phyloP scores from a whole-genome alignment of 2,329 filamentous ascomycete genomes.

The Beauveria scarabaeidicola region DNA sequence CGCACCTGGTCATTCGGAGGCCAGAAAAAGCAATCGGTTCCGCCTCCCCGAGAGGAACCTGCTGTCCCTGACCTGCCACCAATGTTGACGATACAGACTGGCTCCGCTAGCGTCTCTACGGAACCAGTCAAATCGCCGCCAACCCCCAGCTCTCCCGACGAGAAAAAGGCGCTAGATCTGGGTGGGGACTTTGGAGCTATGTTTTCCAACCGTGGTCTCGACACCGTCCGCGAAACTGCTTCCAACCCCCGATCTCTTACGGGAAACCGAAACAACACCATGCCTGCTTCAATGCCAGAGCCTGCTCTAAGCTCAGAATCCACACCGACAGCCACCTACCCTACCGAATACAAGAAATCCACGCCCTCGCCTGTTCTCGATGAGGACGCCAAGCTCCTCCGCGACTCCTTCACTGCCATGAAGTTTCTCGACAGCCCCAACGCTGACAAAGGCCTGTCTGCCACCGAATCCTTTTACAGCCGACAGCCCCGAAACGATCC shows the following conservation, averaged over 20 bases:
- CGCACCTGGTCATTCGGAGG: constrained; percentile 53
- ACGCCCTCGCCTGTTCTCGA: constrained; percentile 34
- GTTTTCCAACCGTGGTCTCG: constrained; percentile 41
- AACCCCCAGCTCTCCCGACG: constrained; percentile 45
- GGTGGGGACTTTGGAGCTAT: constrained; percentile 51
- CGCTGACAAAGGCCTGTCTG: constrained; percentile 6
- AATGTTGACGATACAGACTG: constrained; percentile 23
- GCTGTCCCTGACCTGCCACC: constrained; percentile 29
- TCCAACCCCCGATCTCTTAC: constrained; percentile 37
- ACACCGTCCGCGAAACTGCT: constrained; percentile 35
- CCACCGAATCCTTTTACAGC: constrained; percentile 12
- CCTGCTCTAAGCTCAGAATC: constrained; percentile 26
- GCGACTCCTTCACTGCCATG: constrained; percentile 43
- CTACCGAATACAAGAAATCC: constrained; percentile 33
- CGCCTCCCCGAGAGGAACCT: constrained; percentile 21
- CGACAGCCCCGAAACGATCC: constrained; percentile 13
- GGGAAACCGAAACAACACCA: constrained; percentile 32
- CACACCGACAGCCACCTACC: constrained; percentile 29
- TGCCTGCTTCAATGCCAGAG: constrained; percentile 32
- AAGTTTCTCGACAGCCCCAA: constrained; percentile 31
- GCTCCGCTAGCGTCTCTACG: constrained; percentile 1
- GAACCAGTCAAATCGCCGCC: constrained; percentile 33
- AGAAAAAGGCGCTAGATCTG: constrained; percentile 39
- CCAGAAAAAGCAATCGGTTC: constrained; percentile 38
- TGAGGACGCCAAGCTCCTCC: constrained; percentile 45